Base-by-base conservation (phyloP, 2,329 filamentous ascomycete species). In the Lomentospora prolificans region DNA sequence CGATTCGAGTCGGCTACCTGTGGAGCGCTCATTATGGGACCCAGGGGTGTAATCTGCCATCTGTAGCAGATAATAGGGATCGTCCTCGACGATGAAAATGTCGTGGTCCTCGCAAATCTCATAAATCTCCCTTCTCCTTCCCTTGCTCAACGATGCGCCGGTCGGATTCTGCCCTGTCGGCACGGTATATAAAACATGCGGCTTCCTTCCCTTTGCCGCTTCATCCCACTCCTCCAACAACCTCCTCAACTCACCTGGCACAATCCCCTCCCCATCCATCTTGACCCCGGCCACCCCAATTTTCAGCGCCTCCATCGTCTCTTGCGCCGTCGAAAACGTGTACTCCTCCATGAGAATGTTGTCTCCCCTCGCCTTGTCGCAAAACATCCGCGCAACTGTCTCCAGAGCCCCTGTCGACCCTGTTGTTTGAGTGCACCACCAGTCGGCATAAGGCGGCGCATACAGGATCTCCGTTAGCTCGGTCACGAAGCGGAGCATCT, bases 401-500 rank as follows among this genome's bases (percentile, higher is more conserved):
- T 97, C 94, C 61, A 95, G 79, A 0, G 89, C 86, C 24, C 84
- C 89, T 0, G 94, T 97, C 70, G 85, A 94, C 55, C 92, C 94
- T 41, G 92, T 81, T 2, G 85, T 91, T 73, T 96, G 78, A 55
- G 84, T 85, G 64, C 89, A 89, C 60, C 82, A 78, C 94, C 94
- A 99, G 72, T 99, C 91, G 17, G 85, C 79, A 67, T 97, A 97
- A 0, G 89, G 89, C 14, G 92, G 91, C 59, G 82, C 78, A 69
- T 90, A 89, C 14, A 96, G 84, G 56, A 97, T 82, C 72, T 99
- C 92, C 0, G 91, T 95, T 71, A 97, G 94, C 74, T 99, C 94
- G 0, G 91, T 95, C 53, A 97, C 78, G 73, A 88, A 97, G 58
- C 94, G 85, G 60, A 96, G 75, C 69, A 99, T 77, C 72, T 96